Evolutionary conservation across 495 filamentous ascomycete genomes (phyloP), one percentile per base, ranked within the genome.

Genomic region (Annulohypoxylon maeteangense): DNA sequence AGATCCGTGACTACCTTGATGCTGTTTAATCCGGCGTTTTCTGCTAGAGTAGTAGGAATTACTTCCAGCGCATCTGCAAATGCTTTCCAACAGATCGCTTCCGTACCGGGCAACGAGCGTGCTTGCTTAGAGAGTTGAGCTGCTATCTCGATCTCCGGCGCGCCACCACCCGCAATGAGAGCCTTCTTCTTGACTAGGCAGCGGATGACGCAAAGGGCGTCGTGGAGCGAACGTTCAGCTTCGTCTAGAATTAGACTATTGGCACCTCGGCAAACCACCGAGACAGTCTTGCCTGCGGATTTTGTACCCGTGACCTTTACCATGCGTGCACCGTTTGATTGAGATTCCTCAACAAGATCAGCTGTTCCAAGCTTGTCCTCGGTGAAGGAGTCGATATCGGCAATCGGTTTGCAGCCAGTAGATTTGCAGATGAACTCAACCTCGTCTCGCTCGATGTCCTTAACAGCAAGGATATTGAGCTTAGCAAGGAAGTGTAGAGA

Each of bases 1-100:
- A 99, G 82, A 65, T 97, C 96, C 36, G 95, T 99, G n/a, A 99
- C 95, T 14, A 99, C 96, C 81, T 94, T 96, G 86, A 99, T 98
- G 75, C 90, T 92, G 85, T 98, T 98, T 62, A 99, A 86, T 34
- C 95, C 95, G 0, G 95, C 95, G 72, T 99, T 99, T 84, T 99
- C 95, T 2, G 95, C 95, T 47, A 99, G 87, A 1, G 95, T 99
- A 22, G 94, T 97, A 14, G 95, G 95, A 63, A 98, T 93, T 7
- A 99, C 93, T 83, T 99, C 95, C 86, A 99, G 91, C 27, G 95
- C 95, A 70, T 98, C 96, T 7, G 95, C 95, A 71, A 99, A 99
- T 8, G 94, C 95, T 80, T 97, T 97, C 91, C 92, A 99, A 87
- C 95, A 99, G 75, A 99, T 97, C 31, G 93, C 88, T 77, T 99